A percentile compares a stretch with the other conserved stretches of the same genome.
Conservation (phyloP, 345 rosid species). For the Camelina sativa region DNA sequence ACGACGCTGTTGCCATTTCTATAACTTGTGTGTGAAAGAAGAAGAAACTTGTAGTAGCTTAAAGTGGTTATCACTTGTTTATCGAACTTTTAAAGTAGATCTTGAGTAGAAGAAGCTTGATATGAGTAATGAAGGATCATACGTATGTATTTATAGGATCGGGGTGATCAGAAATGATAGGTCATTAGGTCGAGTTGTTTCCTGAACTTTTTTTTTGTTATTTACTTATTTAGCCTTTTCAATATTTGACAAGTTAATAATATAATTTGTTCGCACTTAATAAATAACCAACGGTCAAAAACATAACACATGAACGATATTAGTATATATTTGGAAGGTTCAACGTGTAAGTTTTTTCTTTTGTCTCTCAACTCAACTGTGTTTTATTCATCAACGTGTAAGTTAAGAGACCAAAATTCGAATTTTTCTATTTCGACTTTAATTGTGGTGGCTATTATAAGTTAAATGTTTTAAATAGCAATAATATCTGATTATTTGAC, state of each 20-base stretch:
- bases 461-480: background rate
- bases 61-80: background rate
- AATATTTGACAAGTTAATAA: background rate
- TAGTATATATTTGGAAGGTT: background rate
- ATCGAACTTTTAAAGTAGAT: background rate
- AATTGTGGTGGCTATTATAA: too few species aligned
- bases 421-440: background rate
- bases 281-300: conserved; percentile 24
- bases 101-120: conserved; percentile 26
- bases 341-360: too few species aligned
- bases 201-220: conserved; percentile 9
- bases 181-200: conserved; percentile 29
- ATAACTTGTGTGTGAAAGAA: background rate
- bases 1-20: conserved; percentile 52
- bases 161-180: conserved; percentile 27
- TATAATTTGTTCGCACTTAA: background rate
- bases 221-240: conserved; percentile 35
- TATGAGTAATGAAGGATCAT: background rate
- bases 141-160: conserved; percentile 38
- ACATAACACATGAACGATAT: conserved; percentile 12
- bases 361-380: too few species aligned
- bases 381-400: too few species aligned
- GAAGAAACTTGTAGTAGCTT: background rate
- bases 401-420: background rate
- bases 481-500: background rate